Conservation (phyloP, 352 stramenopile genomes). For the Aphanomyces euteiches region DNA sequence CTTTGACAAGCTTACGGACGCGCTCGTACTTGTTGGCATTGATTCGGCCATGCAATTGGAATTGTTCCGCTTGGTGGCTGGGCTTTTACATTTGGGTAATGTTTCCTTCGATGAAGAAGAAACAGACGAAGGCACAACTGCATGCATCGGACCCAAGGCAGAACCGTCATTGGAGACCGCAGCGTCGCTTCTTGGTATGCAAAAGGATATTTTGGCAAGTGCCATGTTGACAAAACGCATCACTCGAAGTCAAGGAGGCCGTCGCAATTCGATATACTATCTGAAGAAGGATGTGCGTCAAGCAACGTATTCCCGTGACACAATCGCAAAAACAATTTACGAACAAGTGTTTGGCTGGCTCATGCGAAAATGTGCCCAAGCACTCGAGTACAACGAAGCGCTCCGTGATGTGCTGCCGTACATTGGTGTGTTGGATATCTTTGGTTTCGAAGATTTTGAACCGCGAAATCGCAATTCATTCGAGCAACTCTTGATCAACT, state of each 20-base stretch:
- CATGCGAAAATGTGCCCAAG: constrained; percentile 75
- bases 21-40: constrained; percentile 38
- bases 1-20: constrained; percentile 37
- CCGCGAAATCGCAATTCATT: constrained; percentile 36
- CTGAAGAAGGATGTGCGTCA: constrained; percentile 38
- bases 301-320: constrained; percentile 72
- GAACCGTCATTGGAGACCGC: constrained; percentile 24
- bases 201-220: constrained; percentile 55
- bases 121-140: constrained; percentile 25
- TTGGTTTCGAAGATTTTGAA: constrained; percentile 79
- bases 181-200: constrained; percentile 65
- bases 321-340: constrained; percentile 88
- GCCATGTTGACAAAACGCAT: constrained; percentile 80
- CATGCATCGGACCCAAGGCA: not conserved
- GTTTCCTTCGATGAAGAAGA: constrained; percentile 35
- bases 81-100: constrained; percentile 43
- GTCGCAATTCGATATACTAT: constrained; percentile 55
- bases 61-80: constrained; percentile 36
- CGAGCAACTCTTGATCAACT: constrained; percentile 35
- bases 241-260: constrained; percentile 47
- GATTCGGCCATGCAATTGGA: constrained; percentile 30
- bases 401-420: constrained; percentile 78
- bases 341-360: constrained; percentile 86
- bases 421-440: constrained; percentile 85
- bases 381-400: constrained; percentile 77